Base-by-base conservation (phyloP, 805 yeast genomes). In the Phaffomyces thermotolerans region DNA sequence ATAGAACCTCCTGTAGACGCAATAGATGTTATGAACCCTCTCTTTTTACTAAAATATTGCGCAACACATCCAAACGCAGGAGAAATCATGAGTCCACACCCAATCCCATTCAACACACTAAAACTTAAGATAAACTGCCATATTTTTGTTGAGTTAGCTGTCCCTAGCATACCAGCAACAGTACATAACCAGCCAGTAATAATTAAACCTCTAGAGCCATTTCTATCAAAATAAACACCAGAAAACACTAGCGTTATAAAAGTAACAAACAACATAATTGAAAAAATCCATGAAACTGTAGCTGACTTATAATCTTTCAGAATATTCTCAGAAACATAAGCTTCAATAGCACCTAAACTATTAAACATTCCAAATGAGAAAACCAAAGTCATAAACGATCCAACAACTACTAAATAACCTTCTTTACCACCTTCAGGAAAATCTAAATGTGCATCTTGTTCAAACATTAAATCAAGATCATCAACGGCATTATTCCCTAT, bases 51-150 rank as follows among this genome's bases (percentile, higher is more conserved):
- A 54, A 81, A 82, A 75, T 84, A 82, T 49, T 81, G 88, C 23
- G 80, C 73, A 10, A 81, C 68, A 13, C 75, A 76, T 13, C 84
- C 76, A 8, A 81, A 62, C 31, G 76, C 59, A 1, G 87, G 86
- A 18, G 79, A 69, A 57, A 77, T 64, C 25, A 79, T 63, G 17
- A 79, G 57, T 2, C 83, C 82, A 41, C 71, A 68, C 0, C 84
- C 86, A 14, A 76, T 46, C 4, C 87, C 88, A 25, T 71, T 58
- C 18, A 71, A 56, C 0, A 81, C 46, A 4, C 79, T 72, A 52
- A 79, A 79, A 32, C 81, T 65, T 25, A 81, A 56, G 23, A 81
- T 67, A 50, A 81, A 82, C 41, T 81, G 86, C 68, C 76, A 79
- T 14, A 77, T 61, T 32, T 69, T 52, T 0, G 67, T 66, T 46